A percentile compares a stretch with the other conserved stretches of the same genome.
These are phyloP conservation scores for Mucor circinelloides DNA, from an alignment of 371 early-diverging fungal species.

Conservation along the genomic window DNA sequence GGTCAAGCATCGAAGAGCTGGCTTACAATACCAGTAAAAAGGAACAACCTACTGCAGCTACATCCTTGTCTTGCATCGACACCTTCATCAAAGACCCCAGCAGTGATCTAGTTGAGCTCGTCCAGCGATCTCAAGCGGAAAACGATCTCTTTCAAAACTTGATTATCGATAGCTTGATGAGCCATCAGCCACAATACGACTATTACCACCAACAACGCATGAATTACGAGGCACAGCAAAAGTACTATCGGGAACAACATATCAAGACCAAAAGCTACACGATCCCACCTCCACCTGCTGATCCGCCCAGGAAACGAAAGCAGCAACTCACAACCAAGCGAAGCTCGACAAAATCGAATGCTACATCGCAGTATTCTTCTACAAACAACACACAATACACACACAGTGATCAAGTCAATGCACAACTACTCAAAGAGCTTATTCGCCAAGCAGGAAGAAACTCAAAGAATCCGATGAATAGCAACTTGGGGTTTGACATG, in stretches of 20 bases:
- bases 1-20: slow-evolving; percentile 13
- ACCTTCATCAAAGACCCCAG: slow-evolving; percentile 15
- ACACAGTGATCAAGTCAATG: slow-evolving; percentile 16
- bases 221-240: not conserved
- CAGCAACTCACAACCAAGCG: not conserved
- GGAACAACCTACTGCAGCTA: not conserved
- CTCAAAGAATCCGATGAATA: not conserved
- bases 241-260: not conserved
- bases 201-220: not conserved
- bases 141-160: slow-evolving; percentile 5
- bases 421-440: slow-evolving; percentile 16
- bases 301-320: not conserved
- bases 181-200: not conserved
- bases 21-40: not conserved
- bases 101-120: slow-evolving; percentile 19
- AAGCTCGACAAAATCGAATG: not conserved
- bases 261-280: not conserved
- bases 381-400: not conserved
- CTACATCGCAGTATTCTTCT: not conserved
- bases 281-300: not conserved
- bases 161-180: slow-evolving; percentile 3
- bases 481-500: not conserved
- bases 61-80: slow-evolving; percentile 16
- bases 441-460: slow-evolving; percentile 15
- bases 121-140: slow-evolving; percentile 7